Conservation (phyloP, 768 basidiomycete species). For the Fistulinella prunicolor region DNA sequence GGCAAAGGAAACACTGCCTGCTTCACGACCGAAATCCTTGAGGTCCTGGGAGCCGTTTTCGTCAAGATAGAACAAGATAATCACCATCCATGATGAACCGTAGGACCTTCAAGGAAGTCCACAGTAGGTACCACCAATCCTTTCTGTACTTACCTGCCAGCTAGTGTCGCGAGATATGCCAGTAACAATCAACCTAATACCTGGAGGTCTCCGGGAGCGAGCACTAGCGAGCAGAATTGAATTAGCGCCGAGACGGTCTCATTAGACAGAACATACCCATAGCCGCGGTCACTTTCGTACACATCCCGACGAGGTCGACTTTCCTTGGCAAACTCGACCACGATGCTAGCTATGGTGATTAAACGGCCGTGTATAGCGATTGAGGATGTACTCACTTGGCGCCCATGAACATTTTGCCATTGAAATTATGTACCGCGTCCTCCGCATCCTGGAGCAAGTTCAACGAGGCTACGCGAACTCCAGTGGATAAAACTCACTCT, state of each 20-base stretch:
- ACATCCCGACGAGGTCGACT: slow-evolving; percentile 78
- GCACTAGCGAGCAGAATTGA: slow-evolving; percentile 39
- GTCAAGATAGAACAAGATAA: slow-evolving; percentile 16
- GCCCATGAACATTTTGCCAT: slow-evolving; percentile 89
- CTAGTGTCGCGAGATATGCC: slow-evolving; percentile 93
- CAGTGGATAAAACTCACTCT: slow-evolving; percentile 43
- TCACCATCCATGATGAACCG: slow-evolving; percentile 13
- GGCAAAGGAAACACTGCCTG: slow-evolving; percentile 89
- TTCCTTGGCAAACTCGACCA: slow-evolving; percentile 96
- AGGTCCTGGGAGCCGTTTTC: slow-evolving; percentile 69
- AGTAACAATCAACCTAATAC: slow-evolving; percentile 79
- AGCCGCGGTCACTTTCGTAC: slow-evolving; percentile 55
- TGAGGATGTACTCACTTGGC: slow-evolving; percentile 43
- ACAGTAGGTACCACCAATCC: slow-evolving; percentile 1
- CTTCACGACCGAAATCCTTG: slow-evolving; percentile 96
- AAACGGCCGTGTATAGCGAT: neutral
- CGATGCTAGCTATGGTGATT: slow-evolving; percentile 55
- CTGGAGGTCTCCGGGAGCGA: slow-evolving; percentile 74
- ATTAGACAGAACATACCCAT: slow-evolving; percentile 45
- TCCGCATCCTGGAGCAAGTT: slow-evolving; percentile 75
- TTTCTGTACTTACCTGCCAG: slow-evolving; percentile 84
- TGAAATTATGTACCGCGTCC: slow-evolving; percentile 84
- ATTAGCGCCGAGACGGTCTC: slow-evolving; percentile 7
- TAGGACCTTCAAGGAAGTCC: slow-evolving; percentile 19
- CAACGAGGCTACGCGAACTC: slow-evolving; percentile 5